A percentile compares a stretch with the other conserved stretches of the same genome.
Evolutionary conservation across 805 yeast species (phyloP).

Genomic region (Candida maris): DNA sequence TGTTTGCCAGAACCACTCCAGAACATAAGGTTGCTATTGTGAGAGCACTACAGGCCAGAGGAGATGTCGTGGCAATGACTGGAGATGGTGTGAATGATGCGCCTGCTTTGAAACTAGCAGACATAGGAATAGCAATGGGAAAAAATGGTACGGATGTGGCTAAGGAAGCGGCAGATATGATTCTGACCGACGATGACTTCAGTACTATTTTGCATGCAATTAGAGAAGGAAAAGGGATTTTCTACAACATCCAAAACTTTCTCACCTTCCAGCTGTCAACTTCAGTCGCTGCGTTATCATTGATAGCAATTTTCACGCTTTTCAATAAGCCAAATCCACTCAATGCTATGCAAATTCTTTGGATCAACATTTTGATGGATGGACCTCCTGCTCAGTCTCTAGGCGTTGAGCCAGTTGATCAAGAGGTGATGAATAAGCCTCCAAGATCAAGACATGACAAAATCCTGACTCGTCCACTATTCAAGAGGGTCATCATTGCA

Average conservation of each 20-base stretch:
- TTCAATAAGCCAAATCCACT: conserved; percentile 89
- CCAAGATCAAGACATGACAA: conserved; percentile 87
- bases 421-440: conserved; percentile 93
- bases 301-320: conserved; percentile 83
- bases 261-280: conserved; percentile 94
- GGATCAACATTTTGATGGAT: conserved; percentile 98
- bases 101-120: conserved; percentile 95
- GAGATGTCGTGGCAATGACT: conserved; percentile 98
- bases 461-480: conserved; percentile 67
- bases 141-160: conserved; percentile 97
- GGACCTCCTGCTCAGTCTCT: conserved; percentile 98
- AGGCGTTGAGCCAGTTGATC: conserved; percentile 97
- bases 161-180: conserved; percentile 98
- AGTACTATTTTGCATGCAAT: conserved; percentile 90
- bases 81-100: conserved; percentile 99
- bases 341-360: conserved; percentile 96
- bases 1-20: conserved; percentile 93
- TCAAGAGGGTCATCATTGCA: conserved; percentile 70
- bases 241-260: conserved; percentile 91
- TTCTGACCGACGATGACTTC: conserved; percentile 93
- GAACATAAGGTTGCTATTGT: conserved; percentile 90
- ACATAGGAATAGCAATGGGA: conserved; percentile 94
- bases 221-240: conserved; percentile 97
- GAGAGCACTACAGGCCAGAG: conserved; percentile 82
- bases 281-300: conserved; percentile 87